A percentile compares a stretch with the other conserved stretches of the same genome.
Evolutionary conservation across 2,329 filamentous ascomycete species (phyloP).

Genomic region (Amauroascus verrucosus): DNA sequence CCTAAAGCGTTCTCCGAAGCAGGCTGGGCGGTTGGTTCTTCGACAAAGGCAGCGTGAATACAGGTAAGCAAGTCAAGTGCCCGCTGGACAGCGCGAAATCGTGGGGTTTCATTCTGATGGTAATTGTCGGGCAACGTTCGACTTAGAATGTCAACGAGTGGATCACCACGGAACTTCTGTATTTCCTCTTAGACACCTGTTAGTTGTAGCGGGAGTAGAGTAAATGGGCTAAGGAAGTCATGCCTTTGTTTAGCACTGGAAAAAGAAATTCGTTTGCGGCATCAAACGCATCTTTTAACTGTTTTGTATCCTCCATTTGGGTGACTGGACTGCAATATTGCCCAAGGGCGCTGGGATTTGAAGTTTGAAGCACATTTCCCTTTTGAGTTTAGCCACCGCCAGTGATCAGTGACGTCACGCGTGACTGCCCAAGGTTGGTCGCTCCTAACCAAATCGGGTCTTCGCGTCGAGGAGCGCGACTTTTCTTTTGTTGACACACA

Average conservation of each 20-base stretch:
- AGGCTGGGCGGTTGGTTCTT: conserved; percentile 8
- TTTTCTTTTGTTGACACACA: not conserved
- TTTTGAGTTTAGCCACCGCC: not conserved
- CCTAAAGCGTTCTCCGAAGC: not conserved
- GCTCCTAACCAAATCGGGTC: not conserved
- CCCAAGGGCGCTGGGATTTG: too few relatives aligned
- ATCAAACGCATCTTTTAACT: conserved; percentile 26
- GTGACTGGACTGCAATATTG: not conserved
- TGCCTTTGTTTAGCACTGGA: conserved; percentile 35
- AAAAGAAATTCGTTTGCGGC: conserved; percentile 28
- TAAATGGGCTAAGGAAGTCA: conserved; percentile 18
- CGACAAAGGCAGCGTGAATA: conserved; percentile 30
- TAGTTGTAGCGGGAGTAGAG: conserved; percentile 20
- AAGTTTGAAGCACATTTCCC: too few relatives aligned
- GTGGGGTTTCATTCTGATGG: conserved; percentile 17
- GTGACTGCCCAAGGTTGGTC: not conserved
- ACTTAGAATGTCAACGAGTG: conserved; percentile 29
- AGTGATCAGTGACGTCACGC: not conserved
- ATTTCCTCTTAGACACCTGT: conserved; percentile 30
- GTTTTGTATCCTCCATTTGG: conserved; percentile 23
- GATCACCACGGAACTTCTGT: conserved; percentile 27
- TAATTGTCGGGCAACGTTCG: conserved; percentile 11
- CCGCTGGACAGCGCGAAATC: conserved; percentile 25
- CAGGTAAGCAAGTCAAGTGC: conserved; percentile 27
- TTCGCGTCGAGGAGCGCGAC: not conserved